Evolutionary conservation across 306 rosid genomes (phyloP), one percentile per base, ranked within the genome.

Genomic region (Begonia peltatifolia): DNA sequence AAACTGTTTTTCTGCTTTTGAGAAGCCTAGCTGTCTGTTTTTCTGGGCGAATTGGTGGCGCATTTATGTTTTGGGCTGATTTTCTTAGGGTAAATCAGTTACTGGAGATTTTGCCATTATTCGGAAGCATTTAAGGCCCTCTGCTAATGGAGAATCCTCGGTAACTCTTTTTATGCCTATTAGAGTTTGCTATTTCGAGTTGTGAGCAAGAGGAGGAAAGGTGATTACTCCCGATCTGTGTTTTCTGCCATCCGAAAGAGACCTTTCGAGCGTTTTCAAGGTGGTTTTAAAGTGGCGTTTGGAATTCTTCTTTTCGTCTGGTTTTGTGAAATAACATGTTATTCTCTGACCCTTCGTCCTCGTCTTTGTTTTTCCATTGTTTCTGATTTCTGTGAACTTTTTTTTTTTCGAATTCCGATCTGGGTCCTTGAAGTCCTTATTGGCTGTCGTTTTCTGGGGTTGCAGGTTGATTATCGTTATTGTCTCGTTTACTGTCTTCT

Each of bases 1-100:
- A 50, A 47, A 35, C 56, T 43, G 20, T 59, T 22, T 61, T 18
- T 25, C 79, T 68, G 76, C 79, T 82, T 83, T 70, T 82, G 66
- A 80, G 79, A 78, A 68, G 77, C 42, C 60, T 66, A 65, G 86
- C 94, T 93, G 96, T 69, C 86, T 72, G 73, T 68, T 70, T 46
- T 56, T 62, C 79, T 58, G 70, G 67, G 52, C 76, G 71, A 59
- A 70, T 65, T 76, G 70, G 76, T 77, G 82, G 79, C 85, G 53
- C 84, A 73, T 79, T 80, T 61, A 79, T 47, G 68, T 63, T 66
- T 36, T 46, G 7, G 17, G 43, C 42, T 48, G 4, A 5, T 48
- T 15, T 48, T 47, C 16, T 20, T 51, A n/a, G 10, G 30, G 6
- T 15, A 16, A 16, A 16, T 20, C 35, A 9, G 17, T 5, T 6